Base-by-base conservation (phyloP, 805 yeast genomes). In the Wickerhamiella dianesei region DNA sequence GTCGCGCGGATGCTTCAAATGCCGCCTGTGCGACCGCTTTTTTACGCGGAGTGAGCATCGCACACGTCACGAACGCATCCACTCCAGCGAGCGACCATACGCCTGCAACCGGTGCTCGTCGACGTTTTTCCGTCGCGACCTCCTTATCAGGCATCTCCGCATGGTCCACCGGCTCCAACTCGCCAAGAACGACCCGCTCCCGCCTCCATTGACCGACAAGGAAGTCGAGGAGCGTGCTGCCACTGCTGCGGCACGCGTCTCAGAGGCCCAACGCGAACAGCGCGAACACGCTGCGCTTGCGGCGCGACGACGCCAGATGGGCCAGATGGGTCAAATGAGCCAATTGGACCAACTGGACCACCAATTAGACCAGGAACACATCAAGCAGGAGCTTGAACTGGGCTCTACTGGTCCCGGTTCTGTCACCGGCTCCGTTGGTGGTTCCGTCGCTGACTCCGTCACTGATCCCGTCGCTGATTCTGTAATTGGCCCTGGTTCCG, bases 91-190 rank as follows among this genome's bases (percentile, higher is more conserved):
- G 5, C 47, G 50, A 3, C 35, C 47, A 12, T 29, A 29, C 36
- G 32, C 12, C 4, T 47, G 50, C 36, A 43, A 36, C 5, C 32
- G 22, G 12, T 47, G 50, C 42, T 4, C 21, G 4, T 16, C 47
- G 3, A 44, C 47, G 13, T 47, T 47, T 19, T 47, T 47, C 39
- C 48, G 50, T 9, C 42, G 50, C 21, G 50, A 47, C 35, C 44
- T 47, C 5, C 41, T 47, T 6, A 29, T 47, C 3, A 39, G 50
- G 12, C 50, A 47, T 21, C 6, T 47, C 20, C 40, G 50, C 14
- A 47, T 25, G 16, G 50, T 47, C 13, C 50, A 47, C 21, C 22
- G 41, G 13, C 14, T 20, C 3, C 41, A 22, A 3, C 22, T 47
- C n/a, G 22, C 50, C 43, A 21, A n/a, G 17, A 6, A 44, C 41